Percentiles rank a stretch among this genome's conserved stretches.
phyloP scores from a whole-genome alignment of 176 grass and related monocot genomes.

The Stipa capillata region DNA sequence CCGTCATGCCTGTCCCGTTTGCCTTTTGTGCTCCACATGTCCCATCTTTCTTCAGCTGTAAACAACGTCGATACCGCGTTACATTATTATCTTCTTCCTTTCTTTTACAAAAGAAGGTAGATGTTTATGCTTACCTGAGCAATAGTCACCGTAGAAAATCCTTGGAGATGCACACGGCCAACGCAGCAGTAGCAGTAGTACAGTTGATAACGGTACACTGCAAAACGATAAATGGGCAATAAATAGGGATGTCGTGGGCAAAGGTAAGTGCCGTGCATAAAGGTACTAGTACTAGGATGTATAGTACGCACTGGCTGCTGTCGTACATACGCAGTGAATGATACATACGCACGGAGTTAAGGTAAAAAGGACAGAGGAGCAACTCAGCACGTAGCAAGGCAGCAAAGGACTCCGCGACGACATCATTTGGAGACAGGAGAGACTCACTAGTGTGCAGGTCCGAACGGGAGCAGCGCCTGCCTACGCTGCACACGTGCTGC shows the following conservation, averaged over 20 bases:
- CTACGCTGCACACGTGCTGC: constrained; percentile 57
- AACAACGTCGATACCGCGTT: neutral
- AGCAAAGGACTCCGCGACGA: constrained; percentile 1
- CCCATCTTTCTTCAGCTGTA: neutral
- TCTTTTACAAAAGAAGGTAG: no score
- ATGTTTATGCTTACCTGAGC: no score
- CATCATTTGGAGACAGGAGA: constrained; percentile 7
- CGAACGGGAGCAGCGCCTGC: constrained; percentile 24
- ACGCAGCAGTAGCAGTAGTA: neutral
- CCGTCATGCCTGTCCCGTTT: no score
- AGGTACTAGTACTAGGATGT: no score
- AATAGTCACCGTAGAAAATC: neutral
- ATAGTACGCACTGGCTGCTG: neutral
- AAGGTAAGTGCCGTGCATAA: neutral
- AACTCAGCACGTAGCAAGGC: neutral
- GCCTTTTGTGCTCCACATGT: no score
- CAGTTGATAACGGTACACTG: neutral
- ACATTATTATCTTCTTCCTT: no score
- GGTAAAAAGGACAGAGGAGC: neutral
- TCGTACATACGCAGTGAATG: neutral
- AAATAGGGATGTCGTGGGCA: neutral
- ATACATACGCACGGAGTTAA: neutral
- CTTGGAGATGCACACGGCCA: neutral
- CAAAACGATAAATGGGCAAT: neutral
- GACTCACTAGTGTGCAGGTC: constrained; percentile 19